Base-by-base conservation (phyloP, 352 stramenopile species). In the Elongisporangium anandrum region DNA sequence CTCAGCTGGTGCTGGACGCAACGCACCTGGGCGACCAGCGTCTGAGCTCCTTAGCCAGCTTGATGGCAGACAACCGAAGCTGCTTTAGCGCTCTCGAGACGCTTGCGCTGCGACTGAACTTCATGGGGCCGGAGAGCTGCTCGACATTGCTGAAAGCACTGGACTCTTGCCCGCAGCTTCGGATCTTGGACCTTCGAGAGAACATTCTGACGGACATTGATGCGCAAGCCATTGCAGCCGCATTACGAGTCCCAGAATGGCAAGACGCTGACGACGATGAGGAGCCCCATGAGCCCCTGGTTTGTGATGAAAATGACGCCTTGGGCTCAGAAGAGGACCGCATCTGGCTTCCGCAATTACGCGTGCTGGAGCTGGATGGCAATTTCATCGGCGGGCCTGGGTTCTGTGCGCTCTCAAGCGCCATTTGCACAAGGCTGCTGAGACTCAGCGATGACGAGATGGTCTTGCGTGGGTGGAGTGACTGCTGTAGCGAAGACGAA, bases 321-420 rank as follows among this genome's bases (percentile, higher is more conserved):
- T 24, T 66, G 6, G 19, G 20, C 6, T 52, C 64, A 26, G 50
- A 56, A 9, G 57, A 62, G 22, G 51, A 51, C 22, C 49, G 54
- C 19, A 23, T 64, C 23, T 57, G 52, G 53, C 62, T 81, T 1
- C 65, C 67, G 1, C 23, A 51, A 8, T 61, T 88, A 2, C 54
- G 65, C 10, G 58, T 39, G 0, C 45, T 88, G 4, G 64, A 73
- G 29, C 61, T 91, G 17, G 61, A 79, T 23, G 81, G 87, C 29
- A 91, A 91, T 52, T 91, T 81, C 41, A 88, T 90, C 55, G 80
- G 77, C 5, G 76, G 72, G 23, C 68, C 78, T n/a, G 79, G 79
- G 15, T 87, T 88, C 52, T 66, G 81, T 38, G 77, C 75, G 17
- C 74, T 90, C 24, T 70, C 74, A 3, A 83, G 83, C 59, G 69